Conservation (phyloP, 2,329 filamentous ascomycete genomes). For the Teratosphaeria destructans region DNA sequence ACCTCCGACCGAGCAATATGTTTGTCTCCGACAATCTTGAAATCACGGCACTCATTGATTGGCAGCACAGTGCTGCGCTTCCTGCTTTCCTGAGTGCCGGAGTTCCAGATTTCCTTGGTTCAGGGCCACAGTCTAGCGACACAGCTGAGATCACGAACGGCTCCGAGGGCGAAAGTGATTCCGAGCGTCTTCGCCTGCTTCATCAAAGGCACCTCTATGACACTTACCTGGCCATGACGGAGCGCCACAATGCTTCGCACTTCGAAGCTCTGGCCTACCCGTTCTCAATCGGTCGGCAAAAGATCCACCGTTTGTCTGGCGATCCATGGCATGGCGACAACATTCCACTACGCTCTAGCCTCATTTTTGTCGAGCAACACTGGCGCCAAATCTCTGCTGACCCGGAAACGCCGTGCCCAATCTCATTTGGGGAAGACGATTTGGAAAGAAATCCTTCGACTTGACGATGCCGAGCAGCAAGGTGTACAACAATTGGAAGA, state of each 20-base stretch:
- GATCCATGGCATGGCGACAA: constrained; percentile 19
- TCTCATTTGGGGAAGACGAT: constrained; percentile 9
- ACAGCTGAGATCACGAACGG: neutral
- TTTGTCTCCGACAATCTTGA: constrained; percentile 21
- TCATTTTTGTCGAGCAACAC: constrained; percentile 11
- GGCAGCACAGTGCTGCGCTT: constrained; percentile 30
- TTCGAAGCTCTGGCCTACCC: constrained; percentile 11
- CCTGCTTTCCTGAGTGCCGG: constrained; percentile 18
- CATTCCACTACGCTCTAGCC: constrained; percentile 12
- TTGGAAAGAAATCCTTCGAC: constrained; percentile 17
- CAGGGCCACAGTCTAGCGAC: constrained; percentile 12
- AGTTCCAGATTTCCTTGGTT: constrained; percentile 31
- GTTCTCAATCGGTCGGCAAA: constrained; percentile 11
- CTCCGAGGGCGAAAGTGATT: neutral
- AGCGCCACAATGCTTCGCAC: constrained; percentile 7
- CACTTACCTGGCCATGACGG: constrained; percentile 9
- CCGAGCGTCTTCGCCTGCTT: neutral
- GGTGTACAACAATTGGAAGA: constrained; percentile 16
- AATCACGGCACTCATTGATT: constrained; percentile 29
- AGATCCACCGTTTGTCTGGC: constrained; percentile 9
- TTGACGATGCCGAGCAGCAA: constrained; percentile 11
- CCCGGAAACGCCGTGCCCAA: constrained; percentile 7
- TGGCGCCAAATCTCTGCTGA: constrained; percentile 5
- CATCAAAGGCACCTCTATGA: constrained; percentile 3
- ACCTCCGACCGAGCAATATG: constrained; percentile 25